Percentiles rank a stretch among this genome's conserved stretches.
Conservation (phyloP, 495 filamentous ascomycete genomes). For the Aspergillus baeticus region DNA sequence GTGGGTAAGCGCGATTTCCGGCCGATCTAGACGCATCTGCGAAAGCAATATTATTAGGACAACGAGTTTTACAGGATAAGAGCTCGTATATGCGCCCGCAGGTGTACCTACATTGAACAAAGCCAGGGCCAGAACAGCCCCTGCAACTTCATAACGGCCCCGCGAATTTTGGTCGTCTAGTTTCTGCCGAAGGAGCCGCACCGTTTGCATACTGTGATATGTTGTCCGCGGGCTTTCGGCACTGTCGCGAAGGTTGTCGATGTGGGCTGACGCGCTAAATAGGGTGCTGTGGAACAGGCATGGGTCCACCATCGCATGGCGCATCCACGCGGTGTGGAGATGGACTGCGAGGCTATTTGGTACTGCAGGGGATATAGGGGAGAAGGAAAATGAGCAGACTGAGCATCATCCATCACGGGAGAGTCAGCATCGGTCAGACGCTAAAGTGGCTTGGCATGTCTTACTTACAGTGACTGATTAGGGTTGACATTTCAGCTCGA, state of each 20-base stretch:
- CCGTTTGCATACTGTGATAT: not conserved
- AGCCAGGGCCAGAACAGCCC: not conserved
- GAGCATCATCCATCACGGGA: not conserved
- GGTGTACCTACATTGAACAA: constrained; percentile 2
- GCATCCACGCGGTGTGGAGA: not conserved
- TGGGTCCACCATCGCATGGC: constrained; percentile 3
- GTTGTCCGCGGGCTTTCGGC: not conserved
- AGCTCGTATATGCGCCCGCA: too few species aligned
- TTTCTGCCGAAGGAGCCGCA: not conserved
- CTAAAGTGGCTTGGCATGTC: not conserved
- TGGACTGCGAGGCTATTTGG: constrained; percentile 3
- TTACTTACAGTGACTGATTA: not conserved
- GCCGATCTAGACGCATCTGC: not conserved
- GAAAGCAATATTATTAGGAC: not conserved
- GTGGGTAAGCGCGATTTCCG: not conserved
- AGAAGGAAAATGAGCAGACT: not conserved
- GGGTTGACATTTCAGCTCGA: not conserved
- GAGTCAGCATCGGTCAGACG: not conserved
- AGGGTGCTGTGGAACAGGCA: constrained; percentile 10
- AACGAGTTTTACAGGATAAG: not conserved
- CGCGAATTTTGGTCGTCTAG: not conserved
- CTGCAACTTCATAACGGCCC: not conserved
- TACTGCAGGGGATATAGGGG: not conserved
- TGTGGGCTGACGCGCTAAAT: not conserved
- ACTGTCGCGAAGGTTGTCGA: not conserved